A percentile compares a stretch with the other conserved stretches of the same genome.
phyloP scores from a whole-genome alignment of 2,329 filamentous ascomycete species.

The Orbilia javanica region DNA sequence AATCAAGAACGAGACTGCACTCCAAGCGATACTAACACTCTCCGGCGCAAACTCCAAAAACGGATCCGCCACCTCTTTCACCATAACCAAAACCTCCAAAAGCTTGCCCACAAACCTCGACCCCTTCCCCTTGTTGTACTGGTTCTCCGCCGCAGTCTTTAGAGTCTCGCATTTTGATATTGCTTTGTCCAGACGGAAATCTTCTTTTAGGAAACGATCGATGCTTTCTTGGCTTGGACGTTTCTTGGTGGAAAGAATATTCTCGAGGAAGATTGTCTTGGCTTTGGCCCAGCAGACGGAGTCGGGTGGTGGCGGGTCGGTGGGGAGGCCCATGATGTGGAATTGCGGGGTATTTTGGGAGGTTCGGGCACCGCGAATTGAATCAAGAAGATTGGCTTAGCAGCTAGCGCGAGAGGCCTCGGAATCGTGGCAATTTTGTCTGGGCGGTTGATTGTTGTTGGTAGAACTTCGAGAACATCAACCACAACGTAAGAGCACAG shows the following conservation, averaged over 20 bases:
- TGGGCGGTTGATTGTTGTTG: not conserved
- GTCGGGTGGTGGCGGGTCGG: slow-evolving; percentile 43
- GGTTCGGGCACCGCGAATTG: not conserved
- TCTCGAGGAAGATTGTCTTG: slow-evolving; percentile 49
- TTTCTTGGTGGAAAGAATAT: slow-evolving; percentile 38
- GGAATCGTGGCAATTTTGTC: not conserved
- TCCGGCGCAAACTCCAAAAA: slow-evolving; percentile 55
- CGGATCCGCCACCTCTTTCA: slow-evolving; percentile 50
- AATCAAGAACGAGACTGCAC: slow-evolving; percentile 52
- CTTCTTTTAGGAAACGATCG: slow-evolving; percentile 50
- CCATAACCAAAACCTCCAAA: slow-evolving; percentile 40
- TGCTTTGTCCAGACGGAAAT: slow-evolving; percentile 54
- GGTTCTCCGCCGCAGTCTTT: slow-evolving; percentile 49
- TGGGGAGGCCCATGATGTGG: not conserved
- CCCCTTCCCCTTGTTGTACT: slow-evolving; percentile 55
- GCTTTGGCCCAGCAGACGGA: slow-evolving; percentile 55
- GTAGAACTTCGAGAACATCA: not conserved
- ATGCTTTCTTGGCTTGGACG: slow-evolving; percentile 51
- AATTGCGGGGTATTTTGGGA: slow-evolving; percentile 22
- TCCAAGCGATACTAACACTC: slow-evolving; percentile 56
- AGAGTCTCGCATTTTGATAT: slow-evolving; percentile 55
- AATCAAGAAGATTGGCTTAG: not conserved
- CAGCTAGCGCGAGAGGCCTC: not conserved
- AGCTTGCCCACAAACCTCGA: slow-evolving; percentile 52
- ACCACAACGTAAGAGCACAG: not conserved